A percentile compares a stretch with the other conserved stretches of the same genome.
phyloP scores from a whole-genome alignment of 768 basidiomycete species.

The Multifurca ochricompacta region DNA sequence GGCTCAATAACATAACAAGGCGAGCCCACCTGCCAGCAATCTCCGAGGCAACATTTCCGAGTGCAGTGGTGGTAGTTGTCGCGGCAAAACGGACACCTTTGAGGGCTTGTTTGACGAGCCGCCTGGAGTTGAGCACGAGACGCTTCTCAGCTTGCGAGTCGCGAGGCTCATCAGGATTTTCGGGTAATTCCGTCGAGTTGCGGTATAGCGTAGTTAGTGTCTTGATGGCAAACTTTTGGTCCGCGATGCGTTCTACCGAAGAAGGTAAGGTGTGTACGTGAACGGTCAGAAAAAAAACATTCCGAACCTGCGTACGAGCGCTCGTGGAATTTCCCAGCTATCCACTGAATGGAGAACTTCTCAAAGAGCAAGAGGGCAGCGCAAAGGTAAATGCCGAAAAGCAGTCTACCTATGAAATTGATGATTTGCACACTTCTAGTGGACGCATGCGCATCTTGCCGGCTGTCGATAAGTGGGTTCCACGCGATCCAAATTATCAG shows the following conservation, averaged over 20 bases:
- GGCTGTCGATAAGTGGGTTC: constrained; percentile 52
- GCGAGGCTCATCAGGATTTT: constrained; percentile 55
- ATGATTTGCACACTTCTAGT: constrained; percentile 36
- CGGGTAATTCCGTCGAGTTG: constrained; percentile 66
- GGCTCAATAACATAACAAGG: not conserved
- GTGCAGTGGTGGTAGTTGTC: constrained; percentile 71
- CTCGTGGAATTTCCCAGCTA: constrained; percentile 77
- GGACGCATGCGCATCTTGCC: constrained; percentile 29
- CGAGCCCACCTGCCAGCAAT: constrained; percentile 42
- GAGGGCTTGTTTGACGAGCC: constrained; percentile 61
- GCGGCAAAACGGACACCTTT: constrained; percentile 66
- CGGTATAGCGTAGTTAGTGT: constrained; percentile 69
- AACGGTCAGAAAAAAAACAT: constrained; percentile 4
- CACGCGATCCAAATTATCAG: constrained; percentile 63
- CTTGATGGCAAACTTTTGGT: constrained; percentile 73
- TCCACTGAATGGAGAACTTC: constrained; percentile 83
- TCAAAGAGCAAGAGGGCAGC: constrained; percentile 65
- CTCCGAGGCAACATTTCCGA: constrained; percentile 56
- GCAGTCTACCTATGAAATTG: constrained; percentile 49
- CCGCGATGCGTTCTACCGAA: constrained; percentile 61
- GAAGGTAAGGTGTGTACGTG: not conserved
- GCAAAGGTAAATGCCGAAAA: constrained; percentile 69
- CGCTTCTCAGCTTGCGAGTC: constrained; percentile 31
- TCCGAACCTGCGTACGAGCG: constrained; percentile 53
- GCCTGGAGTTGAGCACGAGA: constrained; percentile 44